Evolutionary conservation across 441 rosid species (phyloP).

Genomic region (Syzygium malaccense): DNA sequence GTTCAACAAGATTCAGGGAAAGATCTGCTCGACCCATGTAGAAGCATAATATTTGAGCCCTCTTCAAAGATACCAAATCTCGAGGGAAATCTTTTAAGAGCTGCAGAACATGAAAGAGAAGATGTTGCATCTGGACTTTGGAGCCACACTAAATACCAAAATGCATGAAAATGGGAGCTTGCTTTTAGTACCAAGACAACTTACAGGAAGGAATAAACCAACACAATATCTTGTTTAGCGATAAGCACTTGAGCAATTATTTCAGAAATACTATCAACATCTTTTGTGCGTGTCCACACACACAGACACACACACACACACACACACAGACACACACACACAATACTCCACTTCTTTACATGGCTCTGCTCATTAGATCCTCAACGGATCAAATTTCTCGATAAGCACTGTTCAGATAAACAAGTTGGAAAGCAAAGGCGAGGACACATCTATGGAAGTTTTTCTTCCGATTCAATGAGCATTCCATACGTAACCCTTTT

Average conservation of each 20-base stretch:
- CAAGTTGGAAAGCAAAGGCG: neutral
- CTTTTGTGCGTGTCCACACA: neutral
- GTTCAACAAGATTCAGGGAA: constrained; percentile 51
- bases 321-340: neutral
- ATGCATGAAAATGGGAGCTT: neutral
- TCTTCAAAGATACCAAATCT: constrained; percentile 67
- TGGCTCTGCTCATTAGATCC: neutral
- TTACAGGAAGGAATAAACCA: neutral
- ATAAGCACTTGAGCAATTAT: neutral
- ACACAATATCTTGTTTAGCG: neutral
- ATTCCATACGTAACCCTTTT: neutral
- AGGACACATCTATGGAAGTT: neutral
- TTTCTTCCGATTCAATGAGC: neutral
- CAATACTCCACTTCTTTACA: neutral
- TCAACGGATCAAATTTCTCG: neutral
- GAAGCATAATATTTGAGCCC: constrained; percentile 68
- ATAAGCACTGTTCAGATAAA: neutral
- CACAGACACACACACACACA: neutral
- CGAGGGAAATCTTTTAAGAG: constrained; percentile 58
- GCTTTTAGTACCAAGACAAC: neutral
- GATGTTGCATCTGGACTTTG: neutral
- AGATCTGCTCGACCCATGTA: constrained; percentile 67
- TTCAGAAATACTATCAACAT: neutral
- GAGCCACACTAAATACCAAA: neutral
- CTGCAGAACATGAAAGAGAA: constrained; percentile 34